Base-by-base conservation (phyloP, 768 basidiomycete genomes). In the Phanerochaete sordida region DNA sequence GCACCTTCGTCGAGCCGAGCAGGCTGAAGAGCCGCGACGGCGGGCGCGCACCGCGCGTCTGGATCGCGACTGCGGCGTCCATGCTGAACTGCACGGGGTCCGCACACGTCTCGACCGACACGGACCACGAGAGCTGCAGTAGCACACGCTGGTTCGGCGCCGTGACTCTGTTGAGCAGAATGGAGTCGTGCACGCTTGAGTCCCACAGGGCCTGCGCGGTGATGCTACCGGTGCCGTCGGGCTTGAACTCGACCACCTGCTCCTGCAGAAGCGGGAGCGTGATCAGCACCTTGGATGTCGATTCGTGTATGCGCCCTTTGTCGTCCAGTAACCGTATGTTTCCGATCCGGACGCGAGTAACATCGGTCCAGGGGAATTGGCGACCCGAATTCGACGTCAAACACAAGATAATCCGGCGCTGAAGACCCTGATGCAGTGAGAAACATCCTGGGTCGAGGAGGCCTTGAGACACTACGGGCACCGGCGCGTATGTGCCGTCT, bases 371-470 rank as follows among this genome's bases (percentile, higher is more conserved):
- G 1, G 91, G 91, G 55, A 98, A 81, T 64, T 95, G 90, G 44
- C 82, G 83, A 0, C 96, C 96, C 13, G 96, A 96, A 68, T 93
- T 89, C 54, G 92, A 96, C 16, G 85, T 86, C 31, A 98, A 77
- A 0, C 82, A 84, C 59, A 99, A 73, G 35, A 82, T 75, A 52
- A 99, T 74, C 13, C 91, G 85, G 23, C 97, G 82, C 70, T 99
- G 97, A 26, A 98, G 75, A 27, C 97, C 97, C 75, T 99, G 97
- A 66, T 92, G 95, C 21, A 98, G 79, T 60, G 84, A 85, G 74
- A 97, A 96, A 56, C 84, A 85, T 16, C 95, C 94, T 5, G 89
- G 84, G 72, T 96, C 95, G 55, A 93, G 79, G 59, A 76, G 75
- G 19, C 86, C 84, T 57, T 86, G 83, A 1, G 91, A 86, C 47